Evolutionary conservation across 2,329 filamentous ascomycete genomes (phyloP).

Genomic region (Talaromyces verruculosus): DNA sequence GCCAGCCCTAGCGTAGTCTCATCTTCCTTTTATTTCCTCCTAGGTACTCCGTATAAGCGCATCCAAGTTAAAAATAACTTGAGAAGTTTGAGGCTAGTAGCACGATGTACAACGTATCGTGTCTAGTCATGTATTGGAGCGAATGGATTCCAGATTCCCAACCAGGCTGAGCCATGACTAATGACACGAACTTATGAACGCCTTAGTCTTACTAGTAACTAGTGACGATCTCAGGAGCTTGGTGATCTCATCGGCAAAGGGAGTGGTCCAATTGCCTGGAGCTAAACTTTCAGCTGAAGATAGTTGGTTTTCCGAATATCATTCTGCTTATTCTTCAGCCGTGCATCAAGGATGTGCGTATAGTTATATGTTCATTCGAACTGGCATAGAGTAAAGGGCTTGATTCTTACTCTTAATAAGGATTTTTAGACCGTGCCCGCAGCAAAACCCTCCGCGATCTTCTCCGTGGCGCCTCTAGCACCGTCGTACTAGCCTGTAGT

Average conservation of each 20-base stretch:
- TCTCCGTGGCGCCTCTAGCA: constrained; percentile 2
- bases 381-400: neutral
- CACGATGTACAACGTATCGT: neutral
- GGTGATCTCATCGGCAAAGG: neutral
- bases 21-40: neutral
- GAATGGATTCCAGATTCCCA: neutral
- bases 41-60: neutral
- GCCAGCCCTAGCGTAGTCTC: neutral
- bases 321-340: neutral
- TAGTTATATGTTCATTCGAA: neutral
- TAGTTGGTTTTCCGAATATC: neutral
- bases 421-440: neutral
- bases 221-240: neutral
- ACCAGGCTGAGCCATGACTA: constrained; percentile 4
- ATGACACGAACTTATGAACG: neutral
- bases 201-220: neutral
- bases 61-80: neutral
- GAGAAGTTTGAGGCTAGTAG: neutral
- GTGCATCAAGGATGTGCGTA: neutral
- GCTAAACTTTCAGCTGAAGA: neutral
- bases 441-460: constrained; percentile 1
- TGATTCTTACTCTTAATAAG: neutral
- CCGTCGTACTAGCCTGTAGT: neutral
- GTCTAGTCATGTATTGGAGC: neutral
- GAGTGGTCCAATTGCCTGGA: neutral